Percentiles rank a stretch among this genome's conserved stretches.
Evolutionary conservation across 2,329 filamentous ascomycete genomes (phyloP).

Genomic region (Cytospora paraplurivora): DNA sequence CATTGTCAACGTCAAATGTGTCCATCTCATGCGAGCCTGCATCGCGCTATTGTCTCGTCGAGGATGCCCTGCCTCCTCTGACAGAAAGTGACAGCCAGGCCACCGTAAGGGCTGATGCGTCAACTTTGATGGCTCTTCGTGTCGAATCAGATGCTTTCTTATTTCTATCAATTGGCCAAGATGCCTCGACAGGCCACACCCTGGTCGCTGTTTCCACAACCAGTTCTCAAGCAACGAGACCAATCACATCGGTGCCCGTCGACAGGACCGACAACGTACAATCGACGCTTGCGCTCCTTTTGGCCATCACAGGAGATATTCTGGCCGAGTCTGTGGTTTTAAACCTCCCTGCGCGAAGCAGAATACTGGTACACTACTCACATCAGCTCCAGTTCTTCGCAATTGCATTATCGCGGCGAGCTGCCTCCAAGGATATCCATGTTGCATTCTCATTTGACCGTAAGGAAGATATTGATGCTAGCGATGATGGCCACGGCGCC

Average conservation of each 20-base stretch:
- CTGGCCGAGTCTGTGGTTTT: background rate
- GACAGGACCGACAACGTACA: background rate
- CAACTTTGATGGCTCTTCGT: slow-evolving; percentile 23
- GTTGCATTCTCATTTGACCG: background rate
- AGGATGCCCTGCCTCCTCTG: background rate
- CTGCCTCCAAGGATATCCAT: background rate
- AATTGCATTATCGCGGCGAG: background rate
- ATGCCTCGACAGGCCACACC: slow-evolving; percentile 3
- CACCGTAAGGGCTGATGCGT: background rate
- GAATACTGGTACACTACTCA: background rate
- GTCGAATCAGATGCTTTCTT: slow-evolving; percentile 25
- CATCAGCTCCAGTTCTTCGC: background rate
- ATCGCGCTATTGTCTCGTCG: slow-evolving; percentile 1
- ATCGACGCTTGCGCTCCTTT: no score
- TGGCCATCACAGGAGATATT: no score
- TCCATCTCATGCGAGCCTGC: background rate
- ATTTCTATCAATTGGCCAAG: slow-evolving; percentile 21
- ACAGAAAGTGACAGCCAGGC: background rate
- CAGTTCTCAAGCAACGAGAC: background rate
- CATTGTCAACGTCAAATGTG: background rate
- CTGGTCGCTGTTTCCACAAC: background rate
- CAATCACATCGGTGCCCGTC: background rate
- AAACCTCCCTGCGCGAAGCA: background rate
- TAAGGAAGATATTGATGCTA: background rate
- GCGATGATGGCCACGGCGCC: no score